Evolutionary conservation across 495 filamentous ascomycete genomes (phyloP), one percentile per base, ranked within the genome.

Genomic region (Pseudomonodictys pantanalensis): DNA sequence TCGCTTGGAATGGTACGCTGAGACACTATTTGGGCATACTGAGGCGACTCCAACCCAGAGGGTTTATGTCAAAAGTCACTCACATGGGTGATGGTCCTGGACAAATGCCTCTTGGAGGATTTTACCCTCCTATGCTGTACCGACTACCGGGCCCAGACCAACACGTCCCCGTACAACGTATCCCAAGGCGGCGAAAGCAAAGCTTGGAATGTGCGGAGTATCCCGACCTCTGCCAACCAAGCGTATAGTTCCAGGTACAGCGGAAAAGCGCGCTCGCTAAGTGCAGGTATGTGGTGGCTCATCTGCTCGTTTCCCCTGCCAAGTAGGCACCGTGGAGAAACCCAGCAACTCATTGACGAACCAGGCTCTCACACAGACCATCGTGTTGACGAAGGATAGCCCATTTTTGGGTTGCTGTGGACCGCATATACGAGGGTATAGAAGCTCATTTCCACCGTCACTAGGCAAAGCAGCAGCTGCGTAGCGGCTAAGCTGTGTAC

Each of bases 381-480:
- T 6, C 22, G 1, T 42, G 18, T 20, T 52, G 20, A 35, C n/a
- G 15, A 30, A 38, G 32, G 10, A 41, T 41, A 22, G 5, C 11
- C 50, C 2, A 42, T 4, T 15, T 22, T 12, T 51, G 32, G 29
- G 15, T 22, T n/a, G 30, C 17, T 35, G 50, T 6, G 41, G 22
- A 22, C 11, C n/a, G 6, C 26, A 15, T 46, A 18, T 56, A 38
- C 52, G 43, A 23, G 51, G 9, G 8, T 56, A 17, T 25, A 39
- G 25, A 6, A 39, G 11, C 28, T 6, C 54, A 62, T 55, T 41
- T 62, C 58, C 58, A 60, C 58, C 54, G 58, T 53, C 58, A 53
- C 54, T 20, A 41, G 22, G 20, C n/a, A 26, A 10, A 47, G 25
- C 10, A 24, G 18, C 12, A 23, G 25, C 0, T 22, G 12, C 44